Conservation (phyloP, 352 stramenopile genomes). For the Phytophthora lateralis region DNA sequence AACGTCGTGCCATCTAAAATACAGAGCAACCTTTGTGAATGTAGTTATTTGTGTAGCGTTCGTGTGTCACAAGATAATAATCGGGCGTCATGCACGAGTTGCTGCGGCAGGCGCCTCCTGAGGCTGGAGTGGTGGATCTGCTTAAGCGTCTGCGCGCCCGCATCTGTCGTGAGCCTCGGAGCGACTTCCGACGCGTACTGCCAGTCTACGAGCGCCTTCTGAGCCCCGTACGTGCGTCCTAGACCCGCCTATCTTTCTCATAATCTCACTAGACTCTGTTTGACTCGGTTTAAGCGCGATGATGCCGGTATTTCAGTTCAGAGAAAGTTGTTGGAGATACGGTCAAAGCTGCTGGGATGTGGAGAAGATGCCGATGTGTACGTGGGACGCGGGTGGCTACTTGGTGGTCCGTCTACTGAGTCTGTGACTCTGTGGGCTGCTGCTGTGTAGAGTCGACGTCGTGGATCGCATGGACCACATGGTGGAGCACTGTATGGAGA, state of each 20-base stretch:
- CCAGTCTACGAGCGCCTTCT: constrained; percentile 58
- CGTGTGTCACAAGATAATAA: neutral
- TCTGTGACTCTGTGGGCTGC: neutral
- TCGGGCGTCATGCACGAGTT: neutral
- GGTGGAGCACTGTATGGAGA: constrained; percentile 37
- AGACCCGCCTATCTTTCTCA: neutral
- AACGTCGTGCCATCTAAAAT: constrained; percentile 4
- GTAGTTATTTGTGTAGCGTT: constrained; percentile 1
- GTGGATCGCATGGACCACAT: constrained; percentile 43
- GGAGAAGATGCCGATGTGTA: constrained; percentile 31
- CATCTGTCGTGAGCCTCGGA: constrained; percentile 23
- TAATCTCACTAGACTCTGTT: neutral
- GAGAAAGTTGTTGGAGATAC: constrained; percentile 33
- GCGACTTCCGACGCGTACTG: constrained; percentile 41
- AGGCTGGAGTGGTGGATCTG: constrained; percentile 42
- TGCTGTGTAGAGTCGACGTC: constrained; percentile 33
- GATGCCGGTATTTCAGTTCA: constrained; percentile 17
- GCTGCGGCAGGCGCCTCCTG: constrained; percentile 1
- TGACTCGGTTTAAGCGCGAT: constrained; percentile 3
- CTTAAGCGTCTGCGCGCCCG: constrained; percentile 45
- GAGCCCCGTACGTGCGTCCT: constrained; percentile 38
- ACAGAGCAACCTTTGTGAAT: constrained; percentile 1
- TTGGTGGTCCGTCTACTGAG: constrained; percentile 1
- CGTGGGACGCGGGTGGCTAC: neutral
- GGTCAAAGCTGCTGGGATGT: constrained; percentile 21